Base-by-base conservation (phyloP, 2,329 filamentous ascomycete genomes). In the Dothidotthia symphoricarpi region DNA sequence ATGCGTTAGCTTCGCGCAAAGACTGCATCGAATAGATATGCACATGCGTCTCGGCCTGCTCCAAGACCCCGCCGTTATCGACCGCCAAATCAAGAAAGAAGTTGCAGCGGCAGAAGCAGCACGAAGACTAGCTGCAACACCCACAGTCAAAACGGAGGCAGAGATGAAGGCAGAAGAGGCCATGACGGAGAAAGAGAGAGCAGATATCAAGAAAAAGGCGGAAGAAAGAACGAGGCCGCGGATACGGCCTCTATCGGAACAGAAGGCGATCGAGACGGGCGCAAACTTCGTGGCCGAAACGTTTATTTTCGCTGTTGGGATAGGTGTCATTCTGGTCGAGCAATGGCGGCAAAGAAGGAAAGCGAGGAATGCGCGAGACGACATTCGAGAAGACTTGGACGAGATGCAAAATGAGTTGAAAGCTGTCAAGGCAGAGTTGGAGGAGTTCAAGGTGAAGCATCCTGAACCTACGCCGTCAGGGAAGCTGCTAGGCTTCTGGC, bases 201-300 rank as follows among this genome's bases (percentile, higher is more conserved):
- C 75, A 34, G 69, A 73, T 30, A 73, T 75, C 43, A 64, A 70
- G 42, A 67, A 68, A 53, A 63, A 69, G 32, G 43, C 56, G 27
- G 50, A 70, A 56, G 60, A 61, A 61, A 27, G 67, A 63, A 16
- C 46, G 9, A 61, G 55, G 69, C 77, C 77, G 5, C 74, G 75
- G 24, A 84, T 85, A 39, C 70, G 81, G 29, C 82, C 82, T 6
- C 68, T 86, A 9, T 79, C 78, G 3, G 82, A 86, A 58, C 74
- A 77, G 10, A 83, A 84, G 53, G 82, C 82, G 0, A 85, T 86
- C 37, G 82, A 86, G 57, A 76, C 77, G 25, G 82, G 82, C 3
- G 82, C 82, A 3, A 85, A 82, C 46, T 85, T 86, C 54, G 82
- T 83, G 32, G 80, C 79, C 22, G 82, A 86, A 55, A 67, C 77